Evolutionary conservation across 495 filamentous ascomycete genomes (phyloP).

Genomic region (Hypomontagnella monticulosa): DNA sequence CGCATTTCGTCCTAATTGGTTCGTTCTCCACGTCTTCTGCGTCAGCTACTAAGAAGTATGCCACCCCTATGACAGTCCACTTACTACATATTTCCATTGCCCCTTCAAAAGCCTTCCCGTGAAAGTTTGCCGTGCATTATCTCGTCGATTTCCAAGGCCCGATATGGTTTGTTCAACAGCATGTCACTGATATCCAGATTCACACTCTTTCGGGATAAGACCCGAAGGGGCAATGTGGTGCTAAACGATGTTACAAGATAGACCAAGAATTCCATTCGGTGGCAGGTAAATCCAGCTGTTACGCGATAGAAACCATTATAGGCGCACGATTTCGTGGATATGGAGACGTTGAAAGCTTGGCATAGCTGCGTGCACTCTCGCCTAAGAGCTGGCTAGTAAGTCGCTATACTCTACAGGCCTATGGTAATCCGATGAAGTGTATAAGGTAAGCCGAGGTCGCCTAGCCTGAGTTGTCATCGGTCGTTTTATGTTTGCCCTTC

Average conservation of each 20-base stretch:
- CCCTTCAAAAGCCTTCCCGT: slow-evolving; percentile 2
- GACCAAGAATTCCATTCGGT: neutral
- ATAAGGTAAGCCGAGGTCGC: neutral
- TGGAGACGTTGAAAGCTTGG: slow-evolving; percentile 21
- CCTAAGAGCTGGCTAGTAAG: slow-evolving; percentile 19
- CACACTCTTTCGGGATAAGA: slow-evolving; percentile 10
- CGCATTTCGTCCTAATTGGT: slow-evolving; percentile 31
- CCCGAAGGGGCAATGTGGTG: slow-evolving; percentile 26
- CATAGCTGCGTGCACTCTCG: slow-evolving; percentile 6
- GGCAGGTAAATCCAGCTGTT: slow-evolving; percentile 10
- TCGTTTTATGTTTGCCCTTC: neutral
- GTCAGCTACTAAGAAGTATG: slow-evolving; percentile 30
- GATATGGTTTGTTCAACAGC: slow-evolving; percentile 11
- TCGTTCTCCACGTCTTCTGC: slow-evolving; percentile 22
- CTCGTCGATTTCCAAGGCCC: slow-evolving; percentile 7
- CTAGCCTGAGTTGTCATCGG: neutral
- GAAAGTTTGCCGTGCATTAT: slow-evolving; percentile 25
- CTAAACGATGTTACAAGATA: slow-evolving; percentile 22
- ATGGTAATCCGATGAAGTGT: neutral
- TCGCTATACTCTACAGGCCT: slow-evolving; percentile 1
- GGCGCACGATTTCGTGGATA: slow-evolving; percentile 15
- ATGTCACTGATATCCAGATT: slow-evolving; percentile 12
- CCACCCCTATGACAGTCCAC: slow-evolving; percentile 30
- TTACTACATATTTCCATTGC: slow-evolving; percentile 41
- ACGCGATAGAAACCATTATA: slow-evolving; percentile 28